These are phyloP conservation scores for Trichoderma hamatum DNA, from an alignment of 2,329 filamentous ascomycete genomes.

Conservation along the genomic window DNA sequence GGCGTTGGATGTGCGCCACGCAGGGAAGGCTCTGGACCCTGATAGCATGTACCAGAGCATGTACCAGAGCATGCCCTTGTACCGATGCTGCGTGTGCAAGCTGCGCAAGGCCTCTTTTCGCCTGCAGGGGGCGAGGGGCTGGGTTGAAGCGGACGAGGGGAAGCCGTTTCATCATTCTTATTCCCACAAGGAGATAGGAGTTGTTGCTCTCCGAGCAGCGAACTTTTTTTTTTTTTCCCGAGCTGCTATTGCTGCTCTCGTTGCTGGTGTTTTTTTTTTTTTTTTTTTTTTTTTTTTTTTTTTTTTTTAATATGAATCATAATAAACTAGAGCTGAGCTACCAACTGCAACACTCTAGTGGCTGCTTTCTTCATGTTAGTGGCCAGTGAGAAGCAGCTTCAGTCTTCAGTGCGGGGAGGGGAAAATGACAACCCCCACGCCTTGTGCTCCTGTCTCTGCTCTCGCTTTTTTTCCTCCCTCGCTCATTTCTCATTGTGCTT, in stretches of 20 bases:
- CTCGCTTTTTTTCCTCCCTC: background rate
- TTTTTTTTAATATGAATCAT: background rate
- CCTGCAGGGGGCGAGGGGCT: background rate
- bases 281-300: background rate
- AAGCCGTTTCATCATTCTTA: background rate
- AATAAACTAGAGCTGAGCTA: background rate
- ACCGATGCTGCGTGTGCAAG: too few relatives aligned
- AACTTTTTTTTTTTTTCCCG: background rate
- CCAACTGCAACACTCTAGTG: background rate
- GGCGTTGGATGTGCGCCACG: conserved; percentile 4
- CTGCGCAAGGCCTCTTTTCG: background rate
- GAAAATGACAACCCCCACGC: conserved; percentile 6
- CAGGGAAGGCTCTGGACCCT: background rate
- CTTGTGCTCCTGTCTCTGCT: background rate
- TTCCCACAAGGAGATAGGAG: background rate
- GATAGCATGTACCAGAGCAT: background rate
- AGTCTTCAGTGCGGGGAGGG: conserved; percentile 13
- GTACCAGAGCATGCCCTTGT: too few relatives aligned
- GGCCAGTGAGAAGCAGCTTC: background rate
- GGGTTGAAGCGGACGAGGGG: background rate
- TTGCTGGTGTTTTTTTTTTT: background rate
- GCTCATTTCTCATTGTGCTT: conserved; percentile 16
- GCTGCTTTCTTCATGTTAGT: background rate
- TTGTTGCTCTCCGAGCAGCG: background rate
- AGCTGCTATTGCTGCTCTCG: background rate